phyloP scores from a whole-genome alignment of 2,329 filamentous ascomycete genomes.

The Sporothrix variecibatus region DNA sequence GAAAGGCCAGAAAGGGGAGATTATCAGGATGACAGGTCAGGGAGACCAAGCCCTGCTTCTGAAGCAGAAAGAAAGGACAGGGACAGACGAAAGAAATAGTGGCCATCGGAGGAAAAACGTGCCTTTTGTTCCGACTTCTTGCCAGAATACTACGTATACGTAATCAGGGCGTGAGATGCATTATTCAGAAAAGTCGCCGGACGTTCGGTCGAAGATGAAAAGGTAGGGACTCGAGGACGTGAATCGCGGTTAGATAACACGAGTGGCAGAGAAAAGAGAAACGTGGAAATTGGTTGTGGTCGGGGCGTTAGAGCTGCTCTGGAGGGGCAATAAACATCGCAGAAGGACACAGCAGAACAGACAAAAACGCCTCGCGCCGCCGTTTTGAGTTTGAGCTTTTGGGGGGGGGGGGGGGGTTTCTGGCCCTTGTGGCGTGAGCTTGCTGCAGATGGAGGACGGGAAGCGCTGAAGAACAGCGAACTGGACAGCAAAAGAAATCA shows the following conservation, averaged over 20 bases:
- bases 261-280: not conserved
- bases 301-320: not conserved
- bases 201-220: not conserved
- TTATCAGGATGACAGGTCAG: not conserved
- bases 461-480: not conserved
- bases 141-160: not conserved
- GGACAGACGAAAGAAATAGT: not conserved
- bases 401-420: no score
- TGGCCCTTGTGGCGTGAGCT: not conserved
- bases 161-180: not conserved
- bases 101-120: not conserved
- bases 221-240: not conserved
- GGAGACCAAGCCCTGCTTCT: not conserved
- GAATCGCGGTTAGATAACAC: not conserved
- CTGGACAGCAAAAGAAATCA: not conserved
- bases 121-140: not conserved
- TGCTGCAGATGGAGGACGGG: not conserved
- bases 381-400: not conserved
- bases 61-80: not conserved
- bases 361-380: conserved; percentile 6
- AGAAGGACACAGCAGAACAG: not conserved
- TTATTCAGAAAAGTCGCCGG: not conserved
- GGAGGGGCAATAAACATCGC: not conserved
- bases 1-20: not conserved
- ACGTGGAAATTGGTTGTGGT: not conserved